Conservation (phyloP, 2,329 filamentous ascomycete genomes). For the Tolypocladium tundrense region DNA sequence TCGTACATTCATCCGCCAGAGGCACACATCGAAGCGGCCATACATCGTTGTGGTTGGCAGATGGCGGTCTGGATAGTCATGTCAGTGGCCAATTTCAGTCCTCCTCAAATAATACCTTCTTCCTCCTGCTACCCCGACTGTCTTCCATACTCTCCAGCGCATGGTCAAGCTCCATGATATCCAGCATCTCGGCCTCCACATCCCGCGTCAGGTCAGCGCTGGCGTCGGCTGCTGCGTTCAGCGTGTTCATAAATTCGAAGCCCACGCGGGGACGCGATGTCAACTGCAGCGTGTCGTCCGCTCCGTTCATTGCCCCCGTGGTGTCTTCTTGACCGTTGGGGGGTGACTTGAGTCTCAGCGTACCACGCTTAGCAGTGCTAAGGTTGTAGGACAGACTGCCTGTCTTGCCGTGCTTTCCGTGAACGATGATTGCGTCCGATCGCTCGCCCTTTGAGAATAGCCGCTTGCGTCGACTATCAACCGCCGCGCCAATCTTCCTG, state of each 20-base stretch:
- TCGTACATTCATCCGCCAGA: conserved; percentile 9
- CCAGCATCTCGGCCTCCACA: conserved; percentile 50
- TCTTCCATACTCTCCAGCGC: conserved; percentile 45
- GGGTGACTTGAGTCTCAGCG: conserved; percentile 20
- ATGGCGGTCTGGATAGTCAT: conserved; percentile 13
- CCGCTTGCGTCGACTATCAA: conserved; percentile 20
- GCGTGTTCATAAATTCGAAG: conserved; percentile 39
- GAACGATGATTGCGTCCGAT: conserved; percentile 44
- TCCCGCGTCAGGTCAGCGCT: conserved; percentile 40
- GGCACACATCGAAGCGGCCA: not conserved
- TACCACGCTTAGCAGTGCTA: conserved; percentile 31
- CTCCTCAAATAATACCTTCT: conserved; percentile 43
- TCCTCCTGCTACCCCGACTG: conserved; percentile 34
- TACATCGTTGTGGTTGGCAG: not conserved
- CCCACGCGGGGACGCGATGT: conserved; percentile 24
- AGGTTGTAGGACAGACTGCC: conserved; percentile 39
- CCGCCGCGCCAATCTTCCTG: conserved; percentile 29
- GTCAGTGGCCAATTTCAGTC: conserved; percentile 10
- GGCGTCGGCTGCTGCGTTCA: conserved; percentile 43
- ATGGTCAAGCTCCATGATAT: conserved; percentile 56
- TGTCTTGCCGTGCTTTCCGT: conserved; percentile 29
- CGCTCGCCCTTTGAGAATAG: conserved; percentile 28
- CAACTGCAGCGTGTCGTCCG: conserved; percentile 13
- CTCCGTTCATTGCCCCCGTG: conserved; percentile 5
- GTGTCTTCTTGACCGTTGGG: conserved; percentile 15